These are phyloP conservation scores for Stemphylium beticola DNA, from an alignment of 2,329 filamentous ascomycete species.

Conservation along the genomic window DNA sequence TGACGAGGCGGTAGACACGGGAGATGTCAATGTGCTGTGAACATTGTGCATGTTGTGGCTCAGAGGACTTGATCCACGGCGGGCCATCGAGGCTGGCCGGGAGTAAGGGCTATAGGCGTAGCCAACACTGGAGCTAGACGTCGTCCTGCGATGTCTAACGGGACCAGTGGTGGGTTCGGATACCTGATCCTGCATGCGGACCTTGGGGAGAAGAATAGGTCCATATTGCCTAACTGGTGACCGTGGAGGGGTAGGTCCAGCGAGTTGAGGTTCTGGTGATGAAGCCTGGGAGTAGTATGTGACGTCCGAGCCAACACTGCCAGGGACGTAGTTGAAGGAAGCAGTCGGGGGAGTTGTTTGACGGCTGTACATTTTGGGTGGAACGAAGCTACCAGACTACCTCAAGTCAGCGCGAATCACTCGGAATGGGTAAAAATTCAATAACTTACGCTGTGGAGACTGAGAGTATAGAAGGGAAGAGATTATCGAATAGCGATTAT, in stretches of 20 bases:
- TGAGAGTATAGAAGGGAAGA: constrained; percentile 27
- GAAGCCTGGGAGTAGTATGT: constrained; percentile 71
- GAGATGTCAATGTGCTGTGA: constrained; percentile 54
- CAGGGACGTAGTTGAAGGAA: constrained; percentile 47
- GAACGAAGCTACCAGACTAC: constrained; percentile 47
- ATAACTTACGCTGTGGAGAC: constrained; percentile 42
- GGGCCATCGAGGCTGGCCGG: constrained; percentile 52
- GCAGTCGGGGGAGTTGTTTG: constrained; percentile 54
- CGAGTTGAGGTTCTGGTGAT: constrained; percentile 70
- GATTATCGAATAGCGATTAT: constrained; percentile 50
- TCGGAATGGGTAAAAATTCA: constrained; percentile 11
- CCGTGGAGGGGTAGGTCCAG: constrained; percentile 71
- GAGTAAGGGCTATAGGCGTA: constrained; percentile 59
- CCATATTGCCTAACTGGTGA: constrained; percentile 80
- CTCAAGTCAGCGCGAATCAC: constrained; percentile 19
- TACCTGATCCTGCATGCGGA: constrained; percentile 81
- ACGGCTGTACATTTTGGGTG: constrained; percentile 51
- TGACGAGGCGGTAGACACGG: constrained; percentile 47
- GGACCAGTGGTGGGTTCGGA: constrained; percentile 63
- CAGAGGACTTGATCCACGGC: constrained; percentile 54
- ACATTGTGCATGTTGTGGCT: constrained; percentile 40
- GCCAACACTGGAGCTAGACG: constrained; percentile 55
- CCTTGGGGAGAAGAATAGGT: constrained; percentile 81
- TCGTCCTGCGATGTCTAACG: constrained; percentile 64
- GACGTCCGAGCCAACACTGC: constrained; percentile 59